These are phyloP conservation scores for Fusarium vanettenii DNA, from an alignment of 2,329 filamentous ascomycete species.

Conservation along the genomic window DNA sequence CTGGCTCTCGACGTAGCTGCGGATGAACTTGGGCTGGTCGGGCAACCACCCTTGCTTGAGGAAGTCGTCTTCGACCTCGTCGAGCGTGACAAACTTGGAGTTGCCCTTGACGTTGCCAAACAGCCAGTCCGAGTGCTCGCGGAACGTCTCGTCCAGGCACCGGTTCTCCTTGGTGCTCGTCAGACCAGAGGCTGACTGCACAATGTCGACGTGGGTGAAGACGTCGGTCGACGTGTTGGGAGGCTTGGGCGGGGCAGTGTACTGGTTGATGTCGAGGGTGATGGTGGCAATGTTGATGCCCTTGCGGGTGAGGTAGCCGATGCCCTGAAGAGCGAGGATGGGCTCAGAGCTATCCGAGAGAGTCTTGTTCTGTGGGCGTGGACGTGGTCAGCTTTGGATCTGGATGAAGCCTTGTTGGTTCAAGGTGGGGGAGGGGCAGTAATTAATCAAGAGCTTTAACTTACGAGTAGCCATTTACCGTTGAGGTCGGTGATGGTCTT, in stretches of 20 bases:
- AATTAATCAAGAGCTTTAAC: slow-evolving; percentile 36
- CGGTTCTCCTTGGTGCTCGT: slow-evolving; percentile 71
- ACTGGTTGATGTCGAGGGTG: slow-evolving; percentile 71
- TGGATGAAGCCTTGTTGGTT: background rate
- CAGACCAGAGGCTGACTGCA: slow-evolving; percentile 79
- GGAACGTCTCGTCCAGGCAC: slow-evolving; percentile 62
- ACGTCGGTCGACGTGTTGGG: slow-evolving; percentile 54
- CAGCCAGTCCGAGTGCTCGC: slow-evolving; percentile 80
- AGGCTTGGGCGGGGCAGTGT: slow-evolving; percentile 56
- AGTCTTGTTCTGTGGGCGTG: slow-evolving; percentile 73
- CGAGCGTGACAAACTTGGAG: slow-evolving; percentile 61
- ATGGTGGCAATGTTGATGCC: slow-evolving; percentile 76
- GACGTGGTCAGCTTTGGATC: slow-evolving; percentile 6
- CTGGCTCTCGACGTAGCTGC: slow-evolving; percentile 69
- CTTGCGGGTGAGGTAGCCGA: slow-evolving; percentile 79
- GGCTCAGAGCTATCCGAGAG: slow-evolving; percentile 77
- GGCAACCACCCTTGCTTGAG: slow-evolving; percentile 70
- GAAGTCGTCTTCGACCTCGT: slow-evolving; percentile 65
- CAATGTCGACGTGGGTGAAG: slow-evolving; percentile 75
- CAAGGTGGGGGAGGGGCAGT: slow-evolving; percentile 2
- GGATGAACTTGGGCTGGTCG: slow-evolving; percentile 68
- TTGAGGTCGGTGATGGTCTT: slow-evolving; percentile 75
- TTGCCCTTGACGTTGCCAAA: slow-evolving; percentile 78
- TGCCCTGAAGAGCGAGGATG: slow-evolving; percentile 77
- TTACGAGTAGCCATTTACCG: slow-evolving; percentile 77